These are phyloP conservation scores for Leccinum arenicola DNA, from an alignment of 768 basidiomycete species.

Conservation along the genomic window DNA sequence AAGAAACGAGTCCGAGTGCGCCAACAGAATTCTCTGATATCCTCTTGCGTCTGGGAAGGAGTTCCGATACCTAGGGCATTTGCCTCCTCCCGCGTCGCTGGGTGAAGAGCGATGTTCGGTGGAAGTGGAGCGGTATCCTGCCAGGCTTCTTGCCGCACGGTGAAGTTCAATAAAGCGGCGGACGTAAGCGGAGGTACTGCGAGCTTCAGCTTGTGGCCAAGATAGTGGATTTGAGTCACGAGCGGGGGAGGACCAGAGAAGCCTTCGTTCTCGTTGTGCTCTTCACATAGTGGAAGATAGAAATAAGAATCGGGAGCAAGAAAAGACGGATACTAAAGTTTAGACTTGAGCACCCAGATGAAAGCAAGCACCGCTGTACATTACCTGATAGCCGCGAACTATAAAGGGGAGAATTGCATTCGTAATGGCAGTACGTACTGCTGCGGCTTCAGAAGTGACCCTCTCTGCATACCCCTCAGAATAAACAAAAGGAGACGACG, in stretches of 20 bases:
- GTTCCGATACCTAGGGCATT: constrained; percentile 26
- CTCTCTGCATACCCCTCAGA: constrained; percentile 29
- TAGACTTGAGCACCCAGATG: constrained; percentile 5
- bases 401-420: constrained; percentile 39
- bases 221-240: constrained; percentile 37
- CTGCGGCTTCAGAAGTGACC: constrained; percentile 30
- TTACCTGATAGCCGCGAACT: constrained; percentile 41
- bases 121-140: constrained; percentile 31
- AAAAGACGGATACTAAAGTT: constrained; percentile 37
- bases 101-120: constrained; percentile 21
- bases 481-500: background rate
- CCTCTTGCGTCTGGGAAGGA: constrained; percentile 37
- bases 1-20: constrained; percentile 35
- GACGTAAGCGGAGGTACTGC: constrained; percentile 40
- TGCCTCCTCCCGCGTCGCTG: constrained; percentile 36
- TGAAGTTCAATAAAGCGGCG: constrained; percentile 39
- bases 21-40: constrained; percentile 38
- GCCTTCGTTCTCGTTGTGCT: constrained; percentile 21
- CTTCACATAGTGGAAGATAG: constrained; percentile 37
- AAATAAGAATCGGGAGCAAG: constrained; percentile 46
- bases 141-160: constrained; percentile 36
- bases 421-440: constrained; percentile 27
- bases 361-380: constrained; percentile 1
- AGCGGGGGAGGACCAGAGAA: constrained; percentile 35
- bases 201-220: constrained; percentile 38